These are phyloP conservation scores for Funneliformis caledonium DNA, from an alignment of 371 early-diverging fungal genomes.

Conservation along the genomic window DNA sequence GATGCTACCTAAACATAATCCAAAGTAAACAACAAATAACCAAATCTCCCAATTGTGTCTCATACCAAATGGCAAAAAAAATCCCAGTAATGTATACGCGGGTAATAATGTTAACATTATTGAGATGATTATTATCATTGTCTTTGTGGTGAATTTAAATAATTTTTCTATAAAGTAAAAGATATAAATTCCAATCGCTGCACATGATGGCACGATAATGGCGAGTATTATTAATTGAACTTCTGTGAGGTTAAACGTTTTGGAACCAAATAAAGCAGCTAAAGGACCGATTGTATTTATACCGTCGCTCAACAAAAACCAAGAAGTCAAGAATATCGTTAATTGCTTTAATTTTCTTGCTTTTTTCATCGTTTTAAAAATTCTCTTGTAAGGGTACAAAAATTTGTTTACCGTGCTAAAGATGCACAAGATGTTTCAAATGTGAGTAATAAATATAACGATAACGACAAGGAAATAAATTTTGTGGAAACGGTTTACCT, in stretches of 20 bases:
- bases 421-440: not conserved
- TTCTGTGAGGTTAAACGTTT: conserved; percentile 1
- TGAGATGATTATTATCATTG: conserved; percentile 45
- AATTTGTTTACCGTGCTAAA: not conserved
- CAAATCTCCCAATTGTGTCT: conserved; percentile 53
- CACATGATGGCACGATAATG: conserved; percentile 53
- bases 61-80: conserved; percentile 55
- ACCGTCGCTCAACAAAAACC: conserved; percentile 54
- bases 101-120: conserved; percentile 47
- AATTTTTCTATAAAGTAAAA: conserved; percentile 56
- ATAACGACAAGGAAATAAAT: not conserved
- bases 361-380: conserved; percentile 43
- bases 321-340: conserved; percentile 49
- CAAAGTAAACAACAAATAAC: conserved; percentile 53
- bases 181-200: conserved; percentile 55
- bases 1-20: conserved; percentile 59
- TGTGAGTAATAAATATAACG: not conserved
- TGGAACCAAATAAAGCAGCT: conserved; percentile 44
- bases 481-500: not conserved
- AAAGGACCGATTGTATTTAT: conserved; percentile 49
- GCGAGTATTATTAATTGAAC: conserved; percentile 47
- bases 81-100: conserved; percentile 60
- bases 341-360: conserved; percentile 46
- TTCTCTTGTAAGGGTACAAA: conserved; percentile 19
- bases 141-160: conserved; percentile 43